Evolutionary conservation across 1,139 yeast species (phyloP).

Genomic region (Lodderomyces theae): DNA sequence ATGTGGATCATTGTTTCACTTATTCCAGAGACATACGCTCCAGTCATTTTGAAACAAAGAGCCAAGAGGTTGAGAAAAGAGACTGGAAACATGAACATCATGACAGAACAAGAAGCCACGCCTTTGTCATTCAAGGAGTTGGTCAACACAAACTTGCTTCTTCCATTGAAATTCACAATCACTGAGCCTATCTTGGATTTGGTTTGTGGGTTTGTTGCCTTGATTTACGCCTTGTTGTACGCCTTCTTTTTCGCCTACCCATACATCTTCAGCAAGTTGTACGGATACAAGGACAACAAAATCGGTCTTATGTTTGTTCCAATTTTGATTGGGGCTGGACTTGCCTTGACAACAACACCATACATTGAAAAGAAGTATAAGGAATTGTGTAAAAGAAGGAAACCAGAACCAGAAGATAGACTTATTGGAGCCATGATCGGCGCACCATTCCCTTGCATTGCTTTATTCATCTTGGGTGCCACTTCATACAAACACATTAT

Average conservation of each 20-base stretch:
- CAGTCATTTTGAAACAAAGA: constrained; percentile 72
- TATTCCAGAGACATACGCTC: constrained; percentile 90
- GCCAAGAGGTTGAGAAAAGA: constrained; percentile 71
- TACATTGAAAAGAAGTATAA: constrained; percentile 62
- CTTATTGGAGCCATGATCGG: constrained; percentile 87
- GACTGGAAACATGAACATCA: constrained; percentile 76
- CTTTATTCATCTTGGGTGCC: constrained; percentile 85
- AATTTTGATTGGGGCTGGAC: constrained; percentile 76
- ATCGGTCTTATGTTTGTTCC: constrained; percentile 87
- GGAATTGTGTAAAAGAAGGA: constrained; percentile 50
- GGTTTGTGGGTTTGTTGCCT: constrained; percentile 80
- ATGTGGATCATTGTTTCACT: constrained; percentile 64
- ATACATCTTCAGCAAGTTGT: constrained; percentile 63
- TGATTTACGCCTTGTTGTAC: constrained; percentile 81
- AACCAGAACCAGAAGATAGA: constrained; percentile 84
- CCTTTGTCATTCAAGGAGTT: constrained; percentile 66
- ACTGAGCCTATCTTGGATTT: constrained; percentile 84
- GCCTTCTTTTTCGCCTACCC: constrained; percentile 93
- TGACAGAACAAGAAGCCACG: constrained; percentile 89
- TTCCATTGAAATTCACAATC: constrained; percentile 72
- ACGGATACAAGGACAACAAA: constrained; percentile 63
- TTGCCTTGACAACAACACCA: constrained; percentile 73
- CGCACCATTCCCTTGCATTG: constrained; percentile 84
- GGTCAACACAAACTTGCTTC: constrained; percentile 60
- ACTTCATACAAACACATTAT: constrained; percentile 75